Conservation (phyloP, 31 red algal species). For the Asparagopsis taxiformis region DNA sequence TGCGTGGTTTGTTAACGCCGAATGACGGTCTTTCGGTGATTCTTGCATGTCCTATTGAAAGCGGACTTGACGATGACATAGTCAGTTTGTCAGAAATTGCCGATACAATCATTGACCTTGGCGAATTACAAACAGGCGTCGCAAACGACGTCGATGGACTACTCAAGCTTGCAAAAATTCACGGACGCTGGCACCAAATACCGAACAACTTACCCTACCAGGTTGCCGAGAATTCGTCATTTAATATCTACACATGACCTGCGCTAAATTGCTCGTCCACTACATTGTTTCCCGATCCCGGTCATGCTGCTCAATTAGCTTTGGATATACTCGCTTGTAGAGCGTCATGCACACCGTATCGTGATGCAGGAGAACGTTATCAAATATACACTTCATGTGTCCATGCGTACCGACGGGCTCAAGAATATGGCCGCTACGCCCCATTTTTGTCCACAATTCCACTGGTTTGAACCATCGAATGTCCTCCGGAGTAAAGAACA, state of each 20-base stretch:
- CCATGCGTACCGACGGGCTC: conserved; percentile 93
- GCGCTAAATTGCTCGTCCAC: no score
- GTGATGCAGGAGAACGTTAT: conserved; percentile 69
- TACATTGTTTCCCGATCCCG: no score
- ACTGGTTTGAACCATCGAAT: conserved; percentile 85
- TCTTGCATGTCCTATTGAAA: conserved; percentile 17
- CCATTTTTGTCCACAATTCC: conserved; percentile 88
- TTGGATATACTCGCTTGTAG: conserved; percentile 92
- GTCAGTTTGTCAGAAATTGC: conserved; percentile 26
- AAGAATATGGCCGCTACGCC: conserved; percentile 82
- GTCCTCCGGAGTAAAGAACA: conserved; percentile 97
- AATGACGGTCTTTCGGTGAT: conserved; percentile 9
- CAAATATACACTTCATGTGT: conserved; percentile 91
- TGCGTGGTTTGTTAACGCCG: conserved; percentile 7
- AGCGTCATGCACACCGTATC: conserved; percentile 93
- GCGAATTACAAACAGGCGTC: conserved; percentile 37
- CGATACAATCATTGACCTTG: conserved; percentile 20
- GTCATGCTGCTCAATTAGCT: no score
- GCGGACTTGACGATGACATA: conserved; percentile 49
- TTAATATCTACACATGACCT: conserved; percentile 9
- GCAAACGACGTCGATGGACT: conserved; percentile 40
- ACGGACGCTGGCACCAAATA: conserved; percentile 27
- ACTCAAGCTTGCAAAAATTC: conserved; percentile 15
- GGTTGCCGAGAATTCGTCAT: no score
- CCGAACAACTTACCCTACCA: not conserved